A percentile compares a stretch with the other conserved stretches of the same genome.
phyloP scores from a whole-genome alignment of 2,329 filamentous ascomycete species.

The Phialocephala subalpina region DNA sequence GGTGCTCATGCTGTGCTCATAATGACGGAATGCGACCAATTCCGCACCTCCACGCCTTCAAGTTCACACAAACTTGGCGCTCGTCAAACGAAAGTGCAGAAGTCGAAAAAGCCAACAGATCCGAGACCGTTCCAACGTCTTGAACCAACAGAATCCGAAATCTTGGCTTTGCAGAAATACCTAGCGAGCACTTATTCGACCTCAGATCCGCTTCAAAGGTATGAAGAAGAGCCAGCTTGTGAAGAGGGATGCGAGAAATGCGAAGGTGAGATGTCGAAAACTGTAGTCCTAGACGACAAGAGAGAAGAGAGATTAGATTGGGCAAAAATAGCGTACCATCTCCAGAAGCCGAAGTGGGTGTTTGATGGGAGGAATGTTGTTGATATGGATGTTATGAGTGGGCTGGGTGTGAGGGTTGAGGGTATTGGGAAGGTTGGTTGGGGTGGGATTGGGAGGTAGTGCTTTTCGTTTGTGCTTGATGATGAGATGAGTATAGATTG shows the following conservation, averaged over 20 bases:
- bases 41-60: conserved; percentile 45
- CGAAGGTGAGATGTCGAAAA: conserved; percentile 28
- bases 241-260: conserved; percentile 44
- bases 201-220: conserved; percentile 37
- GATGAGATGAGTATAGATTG: not conserved
- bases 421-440: conserved; percentile 30
- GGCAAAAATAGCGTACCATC: conserved; percentile 51
- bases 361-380: conserved; percentile 54
- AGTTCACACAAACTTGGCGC: conserved; percentile 13
- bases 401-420: conserved; percentile 41
- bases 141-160: conserved; percentile 34
- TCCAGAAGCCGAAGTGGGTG: conserved; percentile 56
- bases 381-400: conserved; percentile 38
- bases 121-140: conserved; percentile 36
- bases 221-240: conserved; percentile 39
- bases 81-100: not conserved
- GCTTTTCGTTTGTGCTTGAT: no score
- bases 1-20: conserved; percentile 57
- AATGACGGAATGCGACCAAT: conserved; percentile 62
- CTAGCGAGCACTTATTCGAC: conserved; percentile 16
- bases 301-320: conserved; percentile 51
- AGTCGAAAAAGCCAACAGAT: conserved; percentile 16
- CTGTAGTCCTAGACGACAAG: conserved; percentile 23
- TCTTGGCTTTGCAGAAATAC: conserved; percentile 32
- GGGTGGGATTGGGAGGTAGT: not conserved